Base-by-base conservation (phyloP, 129 eudicot genomes). In the Erigeron canadensis region DNA sequence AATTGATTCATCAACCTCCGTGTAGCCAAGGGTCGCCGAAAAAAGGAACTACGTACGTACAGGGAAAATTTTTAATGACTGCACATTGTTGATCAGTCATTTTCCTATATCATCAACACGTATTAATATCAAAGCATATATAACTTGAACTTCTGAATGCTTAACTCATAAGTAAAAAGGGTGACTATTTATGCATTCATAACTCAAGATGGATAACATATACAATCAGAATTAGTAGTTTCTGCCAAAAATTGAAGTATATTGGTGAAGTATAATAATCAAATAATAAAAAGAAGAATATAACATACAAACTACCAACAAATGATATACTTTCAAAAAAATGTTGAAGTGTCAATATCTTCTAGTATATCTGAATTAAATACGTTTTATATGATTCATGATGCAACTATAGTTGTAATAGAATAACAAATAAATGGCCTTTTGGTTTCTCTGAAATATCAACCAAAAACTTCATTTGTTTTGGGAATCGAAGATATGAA, bases 291-390 rank as follows among this genome's bases (percentile, higher is more conserved):
- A 39, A 37, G 50, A 39, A 37, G 57, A 57, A 69, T 63, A 21
- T 8, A 73, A 71, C 65, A 73, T 22, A 73, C 72, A 67, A 72
- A 62, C 77, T 51, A 70, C 71, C 76, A 41, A 50, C 37, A 51
- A n/a, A n/a, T n/a, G 37, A 77, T 69, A 48, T 13, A 75, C 57
- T 43, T 63, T 45, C 44, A 56, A 69, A 78, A 56, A 69, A 78
- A 57, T 44, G 82, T 68, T 77, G 54, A 23, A 42, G 43, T 17
- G 82, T 81, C 81, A 46, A 21, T 72, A 61, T 77, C 80, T 75
- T 75, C 73, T 74, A 74, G 75, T 73, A 70, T 60, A 23, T 50
- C 37, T 42, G 58, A 21, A 39, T 9, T 16, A 64, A 8, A 17
- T 63, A 56, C 45, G 28, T 41, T 21, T 51, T 5, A 74, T 7